Evolutionary conservation across 2,329 filamentous ascomycete species (phyloP), one percentile per base, ranked within the genome.

Genomic region (Claviceps sp.): DNA sequence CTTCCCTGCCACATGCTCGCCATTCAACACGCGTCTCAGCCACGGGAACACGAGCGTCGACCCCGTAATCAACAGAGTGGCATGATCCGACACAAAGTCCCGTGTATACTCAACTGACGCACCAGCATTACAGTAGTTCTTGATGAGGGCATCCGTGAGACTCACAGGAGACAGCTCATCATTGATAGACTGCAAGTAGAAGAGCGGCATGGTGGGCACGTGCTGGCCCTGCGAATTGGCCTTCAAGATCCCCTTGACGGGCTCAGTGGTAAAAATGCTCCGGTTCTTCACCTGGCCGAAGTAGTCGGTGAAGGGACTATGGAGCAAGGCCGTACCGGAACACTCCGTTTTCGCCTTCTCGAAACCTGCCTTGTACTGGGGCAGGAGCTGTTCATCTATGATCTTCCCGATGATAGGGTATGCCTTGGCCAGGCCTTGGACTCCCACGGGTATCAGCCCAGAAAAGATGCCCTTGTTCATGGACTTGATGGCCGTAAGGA

Each of bases 401-500:
- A 54, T 14, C 5, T 49, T 17, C 5, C 17, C 24, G 0, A 61
- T 22, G 4, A 53, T 55, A 0, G 57, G 57, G 19, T 60, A 59
- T 43, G 60, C 53, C 6, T 42, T 52, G 6, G 55, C 43, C 4
- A 64, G 43, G 0, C 62, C 60, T 0, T 59, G 30, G 4, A 64
- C 47, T 4, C 54, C 57, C 1, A 54, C 44, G 1, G 60, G 56
- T 2, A 64, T 56, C 8, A 64, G 55, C 1, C 59, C 61, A 0
- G 58, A 55, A 17, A 47, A 41, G 3, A 46, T 22, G 3, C 47
- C 45, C 6, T 55, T 50, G 40, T 64, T 61, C 46, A 60, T 45
- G 3, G 6, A 34, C 0, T 47, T 45, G 4, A 60, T 38, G 1
- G 51, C 54, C 13, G 47, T 56, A 4, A 48, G 50, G 6, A 60